phyloP scores from a whole-genome alignment of 2,329 filamentous ascomycete species.

The Trichoderma semiorbis region DNA sequence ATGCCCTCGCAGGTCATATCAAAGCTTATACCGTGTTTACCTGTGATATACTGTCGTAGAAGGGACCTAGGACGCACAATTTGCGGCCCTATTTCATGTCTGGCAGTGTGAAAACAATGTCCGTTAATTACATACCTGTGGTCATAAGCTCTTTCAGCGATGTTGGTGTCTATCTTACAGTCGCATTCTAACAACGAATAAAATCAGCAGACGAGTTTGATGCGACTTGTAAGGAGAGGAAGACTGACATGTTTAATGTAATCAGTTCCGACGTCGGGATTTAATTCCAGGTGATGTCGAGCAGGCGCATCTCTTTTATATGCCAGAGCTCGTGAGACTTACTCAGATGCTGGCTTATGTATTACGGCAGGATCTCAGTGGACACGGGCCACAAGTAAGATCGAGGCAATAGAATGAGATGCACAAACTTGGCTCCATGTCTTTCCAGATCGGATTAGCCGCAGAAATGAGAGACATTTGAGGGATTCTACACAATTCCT shows the following conservation, averaged over 20 bases:
- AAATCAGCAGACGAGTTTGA: neutral
- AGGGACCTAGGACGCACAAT: neutral
- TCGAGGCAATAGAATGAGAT: neutral
- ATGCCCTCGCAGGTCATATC: neutral
- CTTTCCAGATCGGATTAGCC: neutral
- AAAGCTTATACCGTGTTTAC: neutral
- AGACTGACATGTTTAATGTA: neutral
- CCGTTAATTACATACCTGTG: neutral
- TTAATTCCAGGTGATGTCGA: neutral
- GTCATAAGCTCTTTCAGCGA: neutral
- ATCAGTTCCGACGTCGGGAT: neutral
- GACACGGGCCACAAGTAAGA: neutral
- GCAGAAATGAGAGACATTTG: neutral
- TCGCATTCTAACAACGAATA: neutral
- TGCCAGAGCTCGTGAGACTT: neutral
- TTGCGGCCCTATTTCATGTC: neutral
- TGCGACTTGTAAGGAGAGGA: neutral
- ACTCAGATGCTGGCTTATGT: neutral
- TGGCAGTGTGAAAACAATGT: neutral
- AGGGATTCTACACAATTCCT: neutral
- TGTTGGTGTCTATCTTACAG: neutral
- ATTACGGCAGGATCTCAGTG: neutral
- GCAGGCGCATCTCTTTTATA: neutral
- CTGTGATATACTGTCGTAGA: neutral
- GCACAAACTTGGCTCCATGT: neutral